A percentile compares a stretch with the other conserved stretches of the same genome.
phyloP scores from a whole-genome alignment of 177 flowering plant genomes.

The Telopea speciosissima region DNA sequence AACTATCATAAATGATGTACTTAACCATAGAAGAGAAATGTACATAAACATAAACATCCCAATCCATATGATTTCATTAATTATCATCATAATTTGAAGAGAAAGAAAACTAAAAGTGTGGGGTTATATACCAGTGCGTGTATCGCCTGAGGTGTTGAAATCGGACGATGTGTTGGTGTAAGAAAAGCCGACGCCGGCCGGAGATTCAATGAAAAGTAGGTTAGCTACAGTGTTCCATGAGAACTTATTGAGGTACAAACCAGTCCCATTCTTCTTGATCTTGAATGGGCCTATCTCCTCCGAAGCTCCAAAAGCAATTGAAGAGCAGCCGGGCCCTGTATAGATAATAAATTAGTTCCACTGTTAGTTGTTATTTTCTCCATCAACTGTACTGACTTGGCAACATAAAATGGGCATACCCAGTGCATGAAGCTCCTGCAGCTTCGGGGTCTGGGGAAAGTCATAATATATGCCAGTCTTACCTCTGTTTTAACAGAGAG shows the following conservation, averaged over 20 bases:
- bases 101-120: not conserved
- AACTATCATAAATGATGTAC: no score
- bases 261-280: slow-evolving; percentile 50
- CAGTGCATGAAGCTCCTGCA: no score
- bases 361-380: no score
- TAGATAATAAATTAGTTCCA: slow-evolving; percentile 9
- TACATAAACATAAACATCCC: no score
- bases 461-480: no score
- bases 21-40: no score
- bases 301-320: slow-evolving; percentile 92
- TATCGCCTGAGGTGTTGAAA: slow-evolving; percentile 67
- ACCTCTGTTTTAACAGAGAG: no score
- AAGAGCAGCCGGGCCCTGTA: slow-evolving; percentile 93
- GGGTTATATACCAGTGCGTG: slow-evolving; percentile 49
- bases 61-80: no score
- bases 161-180: slow-evolving; percentile 71
- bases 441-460: no score
- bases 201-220: slow-evolving; percentile 68
- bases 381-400: no score
- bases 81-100: no score
- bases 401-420: no score
- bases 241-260: slow-evolving; percentile 62
- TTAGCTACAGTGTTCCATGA: slow-evolving; percentile 76
- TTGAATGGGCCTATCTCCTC: slow-evolving; percentile 93
- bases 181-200: slow-evolving; percentile 90